These are phyloP conservation scores for Saprolegnia parasitica DNA, from an alignment of 352 stramenopile species.

Conservation along the genomic window DNA sequence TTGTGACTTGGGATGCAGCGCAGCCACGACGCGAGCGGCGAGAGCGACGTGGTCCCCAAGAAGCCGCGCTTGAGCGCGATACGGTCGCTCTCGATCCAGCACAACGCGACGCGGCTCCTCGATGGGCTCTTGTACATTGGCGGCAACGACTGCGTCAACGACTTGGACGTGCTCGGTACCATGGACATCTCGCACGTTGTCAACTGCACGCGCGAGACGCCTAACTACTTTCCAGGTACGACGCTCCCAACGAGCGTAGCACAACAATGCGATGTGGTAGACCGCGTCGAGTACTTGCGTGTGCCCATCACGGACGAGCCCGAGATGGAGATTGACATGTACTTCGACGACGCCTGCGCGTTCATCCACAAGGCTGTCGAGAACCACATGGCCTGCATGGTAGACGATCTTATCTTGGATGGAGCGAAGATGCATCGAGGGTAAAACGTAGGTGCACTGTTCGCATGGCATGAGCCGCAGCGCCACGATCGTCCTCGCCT, in stretches of 20 bases:
- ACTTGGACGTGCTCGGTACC: constrained; percentile 39
- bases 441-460: constrained; percentile 58
- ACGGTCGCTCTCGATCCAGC: constrained; percentile 3
- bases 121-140: constrained; percentile 54
- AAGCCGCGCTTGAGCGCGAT: constrained; percentile 5
- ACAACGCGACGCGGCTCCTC: constrained; percentile 32
- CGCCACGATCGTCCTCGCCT: constrained; percentile 59
- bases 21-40: no score
- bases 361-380: constrained; percentile 49
- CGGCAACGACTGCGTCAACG: constrained; percentile 55
- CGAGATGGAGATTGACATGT: constrained; percentile 37
- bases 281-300: constrained; percentile 50
- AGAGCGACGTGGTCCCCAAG: no score
- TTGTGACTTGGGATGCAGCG: no score
- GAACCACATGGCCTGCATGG: constrained; percentile 20
- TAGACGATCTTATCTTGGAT: constrained; percentile 21
- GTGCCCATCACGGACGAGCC: constrained; percentile 48
- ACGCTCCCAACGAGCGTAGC: background rate
- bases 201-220: constrained; percentile 43
- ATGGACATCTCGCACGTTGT: constrained; percentile 55
- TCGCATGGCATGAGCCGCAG: constrained; percentile 66
- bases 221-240: constrained; percentile 42
- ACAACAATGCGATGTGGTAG: constrained; percentile 36
- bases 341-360: constrained; percentile 43
- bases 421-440: background rate